Evolutionary conservation across 2,329 filamentous ascomycete genomes (phyloP).

Genomic region (Colletotrichum acutatum): DNA sequence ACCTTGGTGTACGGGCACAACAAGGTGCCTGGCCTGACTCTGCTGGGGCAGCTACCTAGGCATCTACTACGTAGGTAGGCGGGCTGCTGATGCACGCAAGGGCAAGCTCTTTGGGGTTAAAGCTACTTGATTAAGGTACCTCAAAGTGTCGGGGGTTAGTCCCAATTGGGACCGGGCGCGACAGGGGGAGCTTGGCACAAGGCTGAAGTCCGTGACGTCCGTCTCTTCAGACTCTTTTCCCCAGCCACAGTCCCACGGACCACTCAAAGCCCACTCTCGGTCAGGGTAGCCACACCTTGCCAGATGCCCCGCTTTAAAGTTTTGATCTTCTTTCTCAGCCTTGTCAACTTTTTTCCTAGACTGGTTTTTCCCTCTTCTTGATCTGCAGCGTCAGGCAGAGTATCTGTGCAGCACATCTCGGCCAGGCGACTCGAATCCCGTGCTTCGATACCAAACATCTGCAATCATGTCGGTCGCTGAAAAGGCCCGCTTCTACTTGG

Average conservation of each 20-base stretch:
- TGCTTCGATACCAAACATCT: not conserved
- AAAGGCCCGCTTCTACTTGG: conserved; percentile 94
- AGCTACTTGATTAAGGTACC: not conserved
- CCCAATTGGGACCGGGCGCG: not conserved
- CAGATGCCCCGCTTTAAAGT: conserved; percentile 20
- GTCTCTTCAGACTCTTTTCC: not conserved
- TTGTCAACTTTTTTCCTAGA: conserved; percentile 38
- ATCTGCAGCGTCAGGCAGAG: conserved; percentile 3
- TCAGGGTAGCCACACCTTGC: not conserved
- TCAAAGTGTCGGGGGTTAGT: not conserved
- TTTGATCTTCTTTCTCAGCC: conserved; percentile 31
- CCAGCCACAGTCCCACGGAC: not conserved
- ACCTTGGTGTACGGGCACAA: too few relatives aligned
- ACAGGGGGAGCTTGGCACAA: conserved; percentile 17
- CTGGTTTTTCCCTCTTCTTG: not conserved
- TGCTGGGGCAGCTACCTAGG: too few relatives aligned
- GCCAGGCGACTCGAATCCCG: not conserved
- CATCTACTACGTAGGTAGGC: too few relatives aligned
- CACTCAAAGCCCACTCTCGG: not conserved
- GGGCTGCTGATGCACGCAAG: not conserved
- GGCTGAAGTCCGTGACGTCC: conserved; percentile 8
- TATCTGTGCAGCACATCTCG: not conserved
- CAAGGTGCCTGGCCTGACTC: too few relatives aligned
- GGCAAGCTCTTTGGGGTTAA: not conserved
- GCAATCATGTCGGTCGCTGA: conserved; percentile 71